These are phyloP conservation scores for Claviceps quebecensis DNA, from an alignment of 2,329 filamentous ascomycete genomes.

Conservation along the genomic window DNA sequence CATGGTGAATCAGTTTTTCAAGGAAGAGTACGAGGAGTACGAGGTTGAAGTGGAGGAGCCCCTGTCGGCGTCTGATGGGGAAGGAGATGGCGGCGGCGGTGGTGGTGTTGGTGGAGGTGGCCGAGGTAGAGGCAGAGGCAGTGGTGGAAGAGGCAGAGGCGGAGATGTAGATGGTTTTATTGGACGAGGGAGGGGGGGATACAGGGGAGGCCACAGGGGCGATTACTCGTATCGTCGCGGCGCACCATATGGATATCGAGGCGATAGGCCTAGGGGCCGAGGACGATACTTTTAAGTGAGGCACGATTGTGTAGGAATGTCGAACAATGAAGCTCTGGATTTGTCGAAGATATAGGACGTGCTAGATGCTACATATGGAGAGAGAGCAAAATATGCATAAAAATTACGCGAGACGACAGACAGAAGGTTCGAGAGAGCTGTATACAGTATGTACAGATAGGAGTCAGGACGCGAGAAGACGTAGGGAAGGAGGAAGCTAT, in stretches of 20 bases:
- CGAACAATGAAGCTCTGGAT: too few species aligned
- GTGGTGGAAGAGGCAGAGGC: constrained; percentile 9
- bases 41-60: constrained; percentile 63
- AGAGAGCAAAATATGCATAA: too few species aligned
- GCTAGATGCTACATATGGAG: neutral
- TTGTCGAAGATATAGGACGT: neutral
- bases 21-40: constrained; percentile 62
- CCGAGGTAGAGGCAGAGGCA: constrained; percentile 8
- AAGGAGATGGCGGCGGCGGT: constrained; percentile 3
- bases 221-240: constrained; percentile 13
- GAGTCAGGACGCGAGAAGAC: too few species aligned
- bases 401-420: too few species aligned
- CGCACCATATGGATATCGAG: constrained; percentile 21
- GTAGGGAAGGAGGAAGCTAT: too few species aligned
- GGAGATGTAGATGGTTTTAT: neutral
- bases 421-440: too few species aligned
- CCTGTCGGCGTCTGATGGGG: constrained; percentile 21
- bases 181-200: constrained; percentile 12
- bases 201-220: constrained; percentile 14
- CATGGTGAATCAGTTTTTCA: constrained; percentile 53
- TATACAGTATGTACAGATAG: too few species aligned
- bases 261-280: constrained; percentile 20
- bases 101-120: constrained; percentile 6
- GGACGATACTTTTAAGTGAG: constrained; percentile 17
- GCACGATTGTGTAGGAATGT: neutral